Evolutionary conservation across 306 rosid genomes (phyloP), one percentile per base, ranked within the genome.

Genomic region (Cyamopsis tetragonoloba): DNA sequence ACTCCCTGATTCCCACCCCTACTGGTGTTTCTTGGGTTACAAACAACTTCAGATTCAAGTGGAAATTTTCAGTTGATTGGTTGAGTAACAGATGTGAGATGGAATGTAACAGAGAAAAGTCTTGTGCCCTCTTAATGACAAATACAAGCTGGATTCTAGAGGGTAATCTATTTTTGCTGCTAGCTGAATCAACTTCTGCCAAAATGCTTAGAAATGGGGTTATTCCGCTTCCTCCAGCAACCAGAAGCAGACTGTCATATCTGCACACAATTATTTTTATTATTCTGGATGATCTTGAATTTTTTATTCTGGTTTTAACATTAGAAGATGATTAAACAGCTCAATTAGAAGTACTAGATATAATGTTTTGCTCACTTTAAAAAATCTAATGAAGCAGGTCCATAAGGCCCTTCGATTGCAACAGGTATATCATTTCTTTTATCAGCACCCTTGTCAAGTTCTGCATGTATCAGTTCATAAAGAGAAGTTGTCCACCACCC

Each of bases 341-440:
- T 68, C 35, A 61, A 67, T 37, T 31, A 38, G 12, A 76, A 43
- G 68, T 59, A 41, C 2, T 22, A 28, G 5, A 20, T 39, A 5
- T 39, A 20, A 20, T 50, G 14, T 39, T 24, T 74, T 43, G 37
- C 76, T 70, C 54, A 93, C 97, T 88, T 82, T 70, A 80, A 72
- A 72, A 83, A 84, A 69, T 84, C 84, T 72, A 82, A 48, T 12
- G 90, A 83, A 57, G 88, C 62, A 63, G 96, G 97, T 72, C 88
- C 98, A 77, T 93, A 89, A 58, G 98, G 98, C 65, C 98, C 98
- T 82, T 93, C 95, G 28, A 86, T 79, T 39, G 91, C 93, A 72
- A 93, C 71, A 50, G 89, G 81, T 50, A 89, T 77, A 73, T 80
- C 76, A 55, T 76, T 86, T 62, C 54, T 42, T 66, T 65, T 77